Base-by-base conservation (phyloP, 225 moss, liverwort and hornwort genomes). In the Polytrichum commune region DNA sequence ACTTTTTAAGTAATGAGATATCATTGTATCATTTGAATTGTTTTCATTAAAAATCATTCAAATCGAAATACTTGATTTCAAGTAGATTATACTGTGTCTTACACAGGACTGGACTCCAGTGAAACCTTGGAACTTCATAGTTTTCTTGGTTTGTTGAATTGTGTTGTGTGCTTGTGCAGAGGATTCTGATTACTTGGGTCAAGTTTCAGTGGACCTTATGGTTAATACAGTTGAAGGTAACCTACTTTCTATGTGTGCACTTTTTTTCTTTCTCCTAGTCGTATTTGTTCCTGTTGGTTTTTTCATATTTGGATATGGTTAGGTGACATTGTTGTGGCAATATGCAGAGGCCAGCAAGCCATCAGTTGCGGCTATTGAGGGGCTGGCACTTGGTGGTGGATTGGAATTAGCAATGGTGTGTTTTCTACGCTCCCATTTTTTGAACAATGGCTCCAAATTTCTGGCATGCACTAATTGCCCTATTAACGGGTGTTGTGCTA, bases 331-430 rank as follows among this genome's bases (percentile, higher is more conserved):
- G 46, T 46, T 46, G 46, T 46, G 22, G 29, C 35, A 67, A 71
- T 74, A 23, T 73, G 64, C 82, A 97, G 98, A 95, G 84, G 88
- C 85, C 60, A 83, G 76, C 56, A 98, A 98, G 78, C 98, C 98
- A 5, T 95, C 98, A 55, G 98, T 98, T 64, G 98, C 98, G 74
- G 95, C 98, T 73, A 93, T 95, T 76, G 84, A 91, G 74, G 95
- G 95, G 61, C 85, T 98, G 76, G 98, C 98, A 56, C 95, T 98
- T 80, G 98, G 98, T 75, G 98, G 98, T 69, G 98, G 98, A 55
- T 84, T 98, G 82, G 98, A 98, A 80, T 84, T 98, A 75, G 85
- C 98, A 65, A 98, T 98, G 98, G 96, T 93, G 75, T 66, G 72
- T 74, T 27, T 28, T 7, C 5, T 61, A 7, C 27, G 16, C 13